Base-by-base conservation (phyloP, 2,329 filamentous ascomycete species). In the Cladobotryum mycophilum region DNA sequence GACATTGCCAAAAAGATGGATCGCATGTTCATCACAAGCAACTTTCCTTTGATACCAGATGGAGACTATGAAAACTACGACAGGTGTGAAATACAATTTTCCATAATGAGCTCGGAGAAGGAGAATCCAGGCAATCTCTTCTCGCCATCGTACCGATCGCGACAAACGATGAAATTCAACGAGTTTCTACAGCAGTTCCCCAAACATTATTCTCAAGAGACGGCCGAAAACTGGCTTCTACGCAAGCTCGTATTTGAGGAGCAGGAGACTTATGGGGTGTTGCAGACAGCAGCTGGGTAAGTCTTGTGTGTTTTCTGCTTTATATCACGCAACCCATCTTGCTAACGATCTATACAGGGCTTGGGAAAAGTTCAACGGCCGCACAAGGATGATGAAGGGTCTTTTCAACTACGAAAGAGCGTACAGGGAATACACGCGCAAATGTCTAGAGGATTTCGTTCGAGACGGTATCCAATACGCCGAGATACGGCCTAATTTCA, bases 351-450 rank as follows among this genome's bases (percentile, higher is more conserved):
- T 9, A n/a, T 5, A 35, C 48, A 78, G 77, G 6, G 73, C 76
- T 6, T 82, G 79, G 79, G 70, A 74, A 51, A 76, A 76, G 58
- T 90, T 89, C 65, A 86, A 87, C 56, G 76, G 78, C 45, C 76
- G 83, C 4, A 88, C 85, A 3, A 76, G 82, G 45, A 84, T 85
- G 70, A 86, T 88, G 76, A 88, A 88, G 61, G 85, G 85, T 0
- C 70, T 88, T 0, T 77, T 87, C 59, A 85, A 84, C 61, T 87
- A 87, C 57, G 76, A 81, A 60, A 73, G 70, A 3, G 81, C 82
- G 3, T 87, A 82, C 60, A 70, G 71, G 43, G 70, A 67, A 62
- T 88, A 88, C 58, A 85, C 83, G 2, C 68, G 71, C 9, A 63
- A 69, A 3, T 81, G 80, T 17, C 78, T 87, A 11, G 69, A 82